Evolutionary conservation across 78 protist genomes (phyloP).

Genomic region (Tieghemostelium lacteum): DNA sequence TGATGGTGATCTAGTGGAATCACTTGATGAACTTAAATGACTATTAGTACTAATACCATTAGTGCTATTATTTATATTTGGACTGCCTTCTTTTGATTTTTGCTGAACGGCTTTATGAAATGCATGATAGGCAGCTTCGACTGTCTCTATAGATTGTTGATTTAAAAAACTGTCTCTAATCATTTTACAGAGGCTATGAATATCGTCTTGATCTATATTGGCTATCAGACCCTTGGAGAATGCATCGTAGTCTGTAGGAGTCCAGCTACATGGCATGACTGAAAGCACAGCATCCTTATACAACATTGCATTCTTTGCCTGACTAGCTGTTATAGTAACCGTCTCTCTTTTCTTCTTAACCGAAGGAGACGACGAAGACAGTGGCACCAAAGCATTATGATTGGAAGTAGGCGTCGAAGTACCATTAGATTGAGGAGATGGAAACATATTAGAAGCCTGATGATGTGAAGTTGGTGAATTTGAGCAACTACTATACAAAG

Average conservation of each 20-base stretch:
- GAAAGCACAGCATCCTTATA: conserved; percentile 40
- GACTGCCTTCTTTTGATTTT: conserved; percentile 37
- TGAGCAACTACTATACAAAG: neutral
- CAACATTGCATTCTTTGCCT: conserved; percentile 41
- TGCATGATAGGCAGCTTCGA: conserved; percentile 58
- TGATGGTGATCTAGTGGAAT: neutral
- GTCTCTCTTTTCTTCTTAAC: conserved; percentile 12
- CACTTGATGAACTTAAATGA: neutral
- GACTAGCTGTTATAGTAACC: conserved; percentile 40
- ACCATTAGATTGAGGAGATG: conserved; percentile 24
- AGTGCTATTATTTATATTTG: neutral
- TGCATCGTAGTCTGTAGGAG: conserved; percentile 48
- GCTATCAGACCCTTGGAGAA: conserved; percentile 59
- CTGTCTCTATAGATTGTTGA: conserved; percentile 41
- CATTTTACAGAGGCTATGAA: conserved; percentile 54
- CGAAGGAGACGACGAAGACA: neutral
- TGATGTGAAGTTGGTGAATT: conserved; percentile 23
- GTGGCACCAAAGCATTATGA: neutral
- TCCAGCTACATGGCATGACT: conserved; percentile 39
- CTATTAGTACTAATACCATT: neutral
- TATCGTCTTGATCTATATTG: conserved; percentile 66
- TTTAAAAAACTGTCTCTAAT: conserved; percentile 52
- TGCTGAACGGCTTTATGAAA: conserved; percentile 59
- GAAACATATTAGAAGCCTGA: too few species aligned
- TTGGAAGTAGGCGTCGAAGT: neutral